Evolutionary conservation across 139 green algal species (phyloP).

Genomic region (Coelastrella sp.): DNA sequence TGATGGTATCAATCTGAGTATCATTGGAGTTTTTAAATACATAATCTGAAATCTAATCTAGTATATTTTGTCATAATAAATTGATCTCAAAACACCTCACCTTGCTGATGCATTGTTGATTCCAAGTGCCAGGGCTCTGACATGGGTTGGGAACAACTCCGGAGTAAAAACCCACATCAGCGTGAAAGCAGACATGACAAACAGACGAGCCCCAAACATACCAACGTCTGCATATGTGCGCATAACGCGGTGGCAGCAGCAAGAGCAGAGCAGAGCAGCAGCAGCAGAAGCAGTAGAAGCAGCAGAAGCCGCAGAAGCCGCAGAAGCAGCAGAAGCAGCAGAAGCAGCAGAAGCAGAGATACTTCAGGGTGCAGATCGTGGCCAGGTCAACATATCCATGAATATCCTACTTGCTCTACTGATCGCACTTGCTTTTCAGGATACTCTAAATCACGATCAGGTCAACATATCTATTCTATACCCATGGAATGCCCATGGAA

Average conservation of each 20-base stretch:
- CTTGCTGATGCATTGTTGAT: conserved; percentile 70
- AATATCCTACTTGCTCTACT: no score
- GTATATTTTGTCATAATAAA: no score
- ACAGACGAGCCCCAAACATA: conserved; percentile 70
- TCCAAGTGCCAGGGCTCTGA: conserved; percentile 77
- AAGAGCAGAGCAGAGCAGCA: background rate
- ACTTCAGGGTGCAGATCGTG: background rate
- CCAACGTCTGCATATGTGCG: background rate
- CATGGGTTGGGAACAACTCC: conserved; percentile 82
- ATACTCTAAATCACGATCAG: no score
- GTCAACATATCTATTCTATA: no score
- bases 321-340: background rate
- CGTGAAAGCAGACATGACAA: conserved; percentile 76
- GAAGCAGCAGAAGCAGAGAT: background rate
- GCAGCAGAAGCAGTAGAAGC: background rate
- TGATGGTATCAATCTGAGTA: no score
- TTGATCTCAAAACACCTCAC: no score
- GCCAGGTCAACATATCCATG: no score
- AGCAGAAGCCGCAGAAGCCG: background rate
- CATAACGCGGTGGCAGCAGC: background rate
- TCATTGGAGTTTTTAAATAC: no score
- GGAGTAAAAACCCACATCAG: conserved; percentile 83
- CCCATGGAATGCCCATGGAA: no score
- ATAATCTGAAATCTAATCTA: no score
- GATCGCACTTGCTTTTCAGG: no score